A percentile compares a stretch with the other conserved stretches of the same genome.
phyloP scores from a whole-genome alignment of 2,329 filamentous ascomycete genomes.

The Hortaea sp. region DNA sequence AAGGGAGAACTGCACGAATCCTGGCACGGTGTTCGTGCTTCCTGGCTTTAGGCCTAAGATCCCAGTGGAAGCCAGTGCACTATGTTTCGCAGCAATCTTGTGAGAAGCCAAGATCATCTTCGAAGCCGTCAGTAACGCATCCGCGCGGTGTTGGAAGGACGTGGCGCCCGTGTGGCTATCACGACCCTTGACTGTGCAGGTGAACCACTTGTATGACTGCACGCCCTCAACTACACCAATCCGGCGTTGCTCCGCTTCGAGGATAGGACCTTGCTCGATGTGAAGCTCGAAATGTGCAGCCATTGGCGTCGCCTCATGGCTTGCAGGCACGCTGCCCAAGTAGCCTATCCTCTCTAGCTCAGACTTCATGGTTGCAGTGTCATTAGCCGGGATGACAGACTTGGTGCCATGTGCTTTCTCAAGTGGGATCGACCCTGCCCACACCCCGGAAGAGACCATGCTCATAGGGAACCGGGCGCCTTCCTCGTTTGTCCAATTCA shows the following conservation, averaged over 20 bases:
- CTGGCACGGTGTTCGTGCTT: constrained; percentile 65
- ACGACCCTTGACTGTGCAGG: constrained; percentile 53
- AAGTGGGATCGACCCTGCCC: constrained; percentile 58
- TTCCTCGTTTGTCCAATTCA: constrained; percentile 79
- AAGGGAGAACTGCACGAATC: constrained; percentile 55
- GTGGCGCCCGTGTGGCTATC: constrained; percentile 71
- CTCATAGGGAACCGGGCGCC: constrained; percentile 68
- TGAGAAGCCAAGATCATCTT: constrained; percentile 59
- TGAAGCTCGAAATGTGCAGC: constrained; percentile 75
- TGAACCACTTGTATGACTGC: constrained; percentile 67
- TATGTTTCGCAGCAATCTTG: constrained; percentile 48
- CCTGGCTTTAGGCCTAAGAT: constrained; percentile 58
- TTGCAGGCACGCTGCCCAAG: constrained; percentile 48
- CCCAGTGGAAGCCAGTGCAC: constrained; percentile 58
- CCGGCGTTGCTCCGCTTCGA: constrained; percentile 53
- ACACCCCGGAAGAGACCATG: constrained; percentile 67
- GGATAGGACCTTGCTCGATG: constrained; percentile 72
- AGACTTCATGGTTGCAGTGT: constrained; percentile 52
- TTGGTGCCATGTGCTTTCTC: constrained; percentile 51
- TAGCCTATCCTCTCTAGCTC: constrained; percentile 66
- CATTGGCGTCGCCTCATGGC: constrained; percentile 52
- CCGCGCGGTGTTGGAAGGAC: constrained; percentile 53
- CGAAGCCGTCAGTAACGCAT: constrained; percentile 57
- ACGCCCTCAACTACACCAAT: constrained; percentile 64
- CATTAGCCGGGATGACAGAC: constrained; percentile 48